Evolutionary conservation across 768 basidiomycete species (phyloP), one percentile per base, ranked within the genome.

Genomic region (Pleurotus tuoliensis): DNA sequence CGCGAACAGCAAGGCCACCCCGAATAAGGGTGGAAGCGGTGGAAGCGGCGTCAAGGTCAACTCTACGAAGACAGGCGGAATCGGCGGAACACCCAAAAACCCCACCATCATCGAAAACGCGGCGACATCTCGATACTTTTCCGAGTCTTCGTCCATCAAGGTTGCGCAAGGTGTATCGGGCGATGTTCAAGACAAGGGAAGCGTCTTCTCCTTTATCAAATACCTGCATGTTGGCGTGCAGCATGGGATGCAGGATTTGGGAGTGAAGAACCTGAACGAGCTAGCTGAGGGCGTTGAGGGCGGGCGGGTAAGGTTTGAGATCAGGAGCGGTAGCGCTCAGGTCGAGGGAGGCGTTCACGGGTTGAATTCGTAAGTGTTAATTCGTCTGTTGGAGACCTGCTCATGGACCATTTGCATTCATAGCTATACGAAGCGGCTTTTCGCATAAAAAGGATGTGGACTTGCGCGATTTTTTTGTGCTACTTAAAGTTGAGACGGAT

Each of bases 161-260:
- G 97, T 99, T 39, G 96, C 95, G 1, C 92, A 95, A 70, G 94
- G 94, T 58, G 96, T 99, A 7, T 90, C 91, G 11, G 96, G 96
- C 11, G 94, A 98, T 64, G 96, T 98, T 9, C 90, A 92, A 71
- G 96, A 99, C 73, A 98, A 97, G 78, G 97, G 97, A 5, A 92
- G 91, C 59, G 85, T 98, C 62, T 88, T 85, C 74, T 88, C 90
- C 52, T 98, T 98, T 72, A 67, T 98, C 51, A 96, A 95, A 2
- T 94, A 92, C 67, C 73, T 94, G 37, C 73, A 89, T 56, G 80
- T 82, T 3, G 92, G 92, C 3, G 76, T 94, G 39, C 95, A 98
- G 71, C 95, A 98, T 72, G 94, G 92, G 61, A 76, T 98, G 61
- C 96, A 99, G 76, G 96, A 99, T 62, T 80, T 94, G 56, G 96